Evolutionary conservation across 371 early-diverging fungal species (phyloP).

Genomic region (Mortierella sp.): DNA sequence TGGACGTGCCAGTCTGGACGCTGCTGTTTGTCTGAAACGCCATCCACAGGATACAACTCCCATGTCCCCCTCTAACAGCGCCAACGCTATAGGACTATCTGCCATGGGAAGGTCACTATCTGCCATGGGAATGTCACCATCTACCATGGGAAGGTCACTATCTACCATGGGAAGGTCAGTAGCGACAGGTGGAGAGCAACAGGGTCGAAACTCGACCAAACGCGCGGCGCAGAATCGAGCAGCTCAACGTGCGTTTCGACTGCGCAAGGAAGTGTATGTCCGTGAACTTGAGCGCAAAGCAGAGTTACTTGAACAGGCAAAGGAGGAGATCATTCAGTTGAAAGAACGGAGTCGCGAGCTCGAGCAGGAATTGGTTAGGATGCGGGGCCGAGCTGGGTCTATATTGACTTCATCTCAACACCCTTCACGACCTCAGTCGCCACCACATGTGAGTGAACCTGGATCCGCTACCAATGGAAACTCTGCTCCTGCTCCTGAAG

Average conservation of each 20-base stretch:
- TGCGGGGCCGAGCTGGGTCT: too few relatives aligned
- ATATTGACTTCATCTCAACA: slow-evolving; percentile 18
- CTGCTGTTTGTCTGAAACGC: slow-evolving; percentile 23
- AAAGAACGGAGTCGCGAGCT: slow-evolving; percentile 56
- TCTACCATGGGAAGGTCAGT: not conserved
- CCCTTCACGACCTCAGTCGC: slow-evolving; percentile 21
- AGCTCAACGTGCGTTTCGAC: slow-evolving; percentile 81
- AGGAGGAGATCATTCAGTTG: slow-evolving; percentile 58
- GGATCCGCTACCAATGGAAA: not conserved
- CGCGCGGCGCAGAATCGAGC: slow-evolving; percentile 81
- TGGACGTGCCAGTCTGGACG: slow-evolving; percentile 40
- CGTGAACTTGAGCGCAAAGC: slow-evolving; percentile 73
- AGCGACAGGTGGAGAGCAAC: slow-evolving; percentile 46
- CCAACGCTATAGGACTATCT: not conserved
- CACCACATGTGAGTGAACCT: slow-evolving; percentile 10
- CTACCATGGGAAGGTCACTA: not conserved
- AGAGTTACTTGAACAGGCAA: slow-evolving; percentile 57
- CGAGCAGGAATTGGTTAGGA: slow-evolving; percentile 15
- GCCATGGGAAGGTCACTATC: not conserved
- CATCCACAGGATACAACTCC: slow-evolving; percentile 5
- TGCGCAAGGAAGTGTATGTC: slow-evolving; percentile 80
- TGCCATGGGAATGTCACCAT: not conserved
- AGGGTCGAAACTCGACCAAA: slow-evolving; percentile 58
- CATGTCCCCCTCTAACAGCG: not conserved
- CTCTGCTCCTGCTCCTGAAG: not conserved